Evolutionary conservation across 805 yeast species (phyloP), one percentile per base, ranked within the genome.

Genomic region (Metschnikowia colocasiae): DNA sequence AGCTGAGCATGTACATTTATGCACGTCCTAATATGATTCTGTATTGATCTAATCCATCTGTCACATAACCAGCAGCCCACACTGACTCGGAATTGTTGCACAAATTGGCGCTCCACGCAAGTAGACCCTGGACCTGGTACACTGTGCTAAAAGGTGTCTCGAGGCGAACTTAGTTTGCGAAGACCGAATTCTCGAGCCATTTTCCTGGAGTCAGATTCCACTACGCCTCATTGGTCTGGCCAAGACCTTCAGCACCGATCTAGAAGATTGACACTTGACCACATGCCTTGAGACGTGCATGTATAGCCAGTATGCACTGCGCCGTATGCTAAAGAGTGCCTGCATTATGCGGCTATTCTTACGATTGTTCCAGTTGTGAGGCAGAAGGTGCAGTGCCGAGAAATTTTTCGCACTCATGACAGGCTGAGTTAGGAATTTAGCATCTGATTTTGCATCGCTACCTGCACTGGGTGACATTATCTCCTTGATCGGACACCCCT

Each of bases 381-480:
- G 23, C 33, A 38, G 16, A 19, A 7, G 18, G 33, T 27, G 33
- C 42, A 38, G 22, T 25, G 42, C 42, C 42, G 33, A 38, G 42
- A 38, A 38, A 38, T 6, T 4, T n/a, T 38, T 26, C 33, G 20
- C 18, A 18, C 33, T 38, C 13, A 25, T 19, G 42, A 27, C 25
- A 27, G 25, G 23, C 42, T 18, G 33, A 37, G 22, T n/a, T 18
- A 10, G 15, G 26, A 25, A 38, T 13, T 6, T 3, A 16, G 25
- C 34, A 19, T 39, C 34, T 39, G 20, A 20, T 10, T 20, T 20
- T 15, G 34, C 42, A 6, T 20, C 19, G 23, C 26, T n/a, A 26
- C 13, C 27, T 9, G 40, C 40, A 26, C 16, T 37, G 15, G 25
- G 7, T 23, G 13, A 19, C 42, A 38, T 38, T 19, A 38, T 27